Evolutionary conservation across 768 basidiomycete genomes (phyloP).

Genomic region (Boletus rex-veris): DNA sequence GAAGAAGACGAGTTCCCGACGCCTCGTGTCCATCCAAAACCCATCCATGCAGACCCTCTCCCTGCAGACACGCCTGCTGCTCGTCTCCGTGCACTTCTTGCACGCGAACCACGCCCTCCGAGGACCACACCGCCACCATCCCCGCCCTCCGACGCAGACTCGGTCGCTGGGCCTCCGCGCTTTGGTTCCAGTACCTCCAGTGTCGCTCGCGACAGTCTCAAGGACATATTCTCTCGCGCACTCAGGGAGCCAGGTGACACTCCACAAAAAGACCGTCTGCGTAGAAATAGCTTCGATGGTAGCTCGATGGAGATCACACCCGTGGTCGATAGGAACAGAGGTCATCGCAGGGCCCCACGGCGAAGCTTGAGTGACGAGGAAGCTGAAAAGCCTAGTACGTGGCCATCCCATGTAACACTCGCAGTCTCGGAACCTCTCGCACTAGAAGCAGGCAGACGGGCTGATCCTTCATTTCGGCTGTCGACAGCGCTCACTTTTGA

Average conservation of each 20-base stretch:
- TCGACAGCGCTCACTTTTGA: constrained; percentile 48
- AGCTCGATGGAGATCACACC: constrained; percentile 61
- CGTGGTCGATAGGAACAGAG: constrained; percentile 38
- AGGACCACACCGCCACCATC: constrained; percentile 25
- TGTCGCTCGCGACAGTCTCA: constrained; percentile 55
- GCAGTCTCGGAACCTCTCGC: constrained; percentile 1
- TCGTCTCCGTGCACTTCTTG: constrained; percentile 60
- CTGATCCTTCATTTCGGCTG: constrained; percentile 38
- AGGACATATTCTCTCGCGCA: constrained; percentile 63
- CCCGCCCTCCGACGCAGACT: constrained; percentile 28
- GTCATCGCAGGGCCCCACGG: constrained; percentile 47
- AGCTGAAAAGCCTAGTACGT: constrained; percentile 52
- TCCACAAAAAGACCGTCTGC: constrained; percentile 49
- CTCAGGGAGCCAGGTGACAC: constrained; percentile 62
- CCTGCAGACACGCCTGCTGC: constrained; percentile 50
- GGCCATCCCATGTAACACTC: constrained; percentile 4
- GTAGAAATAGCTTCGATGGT: constrained; percentile 57
- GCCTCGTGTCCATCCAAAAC: constrained; percentile 23
- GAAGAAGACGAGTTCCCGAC: constrained; percentile 32
- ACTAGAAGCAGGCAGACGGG: constrained; percentile 25
- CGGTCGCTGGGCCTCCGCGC: constrained; percentile 8
- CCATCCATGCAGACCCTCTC: constrained; percentile 14
- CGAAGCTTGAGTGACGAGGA: constrained; percentile 70
- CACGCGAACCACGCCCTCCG: constrained; percentile 44
- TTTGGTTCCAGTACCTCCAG: constrained; percentile 38